Evolutionary conservation across 2,329 filamentous ascomycete species (phyloP), one percentile per base, ranked within the genome.

Genomic region (Monosporascus sp.): DNA sequence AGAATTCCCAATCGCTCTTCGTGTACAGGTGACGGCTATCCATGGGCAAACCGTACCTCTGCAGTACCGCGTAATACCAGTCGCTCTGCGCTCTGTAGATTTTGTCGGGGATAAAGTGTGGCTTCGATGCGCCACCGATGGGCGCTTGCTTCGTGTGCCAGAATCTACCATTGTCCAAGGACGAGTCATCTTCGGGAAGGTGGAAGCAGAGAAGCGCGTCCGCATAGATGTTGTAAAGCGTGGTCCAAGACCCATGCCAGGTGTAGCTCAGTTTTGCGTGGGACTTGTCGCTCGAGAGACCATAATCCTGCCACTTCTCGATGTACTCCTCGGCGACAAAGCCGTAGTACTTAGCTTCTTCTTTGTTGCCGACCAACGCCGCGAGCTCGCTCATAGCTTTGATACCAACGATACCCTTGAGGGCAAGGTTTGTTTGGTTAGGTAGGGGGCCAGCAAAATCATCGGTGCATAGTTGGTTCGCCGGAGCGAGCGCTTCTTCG

Each of bases 1-100:
- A 92, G 68, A 95, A 91, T 62, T 94, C 87, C 90, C 90, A 96
- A 71, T 96, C 90, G 31, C 87, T 90, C 72, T 96, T 96, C 37
- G 89, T 87, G 69, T 94, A 94, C 3, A 93, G 70, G 68, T 94
- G 89, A 44, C 90, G 82, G 60, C 82, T 88, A 70, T 96, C 90
- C 7, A 96, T 80, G 0, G 90, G 90, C 3, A 96, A 73, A 1
- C 90, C 90, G 68, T 93, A 95, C 62, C 82, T 84, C 68, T 95
- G 89, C 59, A 89, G 81, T 9, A 93, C 89, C 15, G 82, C 79
- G 57, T 82, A 77, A 72, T 95, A 96, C 89, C 88, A 95, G 54
- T 85, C 77, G 47, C 87, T 91, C 66, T 95, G 89, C 58, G 85
- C 83, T 61, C 83, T 81, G 75, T 96, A 96, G 60, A 95, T 80